These are phyloP conservation scores for Geranium rotundifolium DNA, from an alignment of 345 rosid species.

Conservation along the genomic window DNA sequence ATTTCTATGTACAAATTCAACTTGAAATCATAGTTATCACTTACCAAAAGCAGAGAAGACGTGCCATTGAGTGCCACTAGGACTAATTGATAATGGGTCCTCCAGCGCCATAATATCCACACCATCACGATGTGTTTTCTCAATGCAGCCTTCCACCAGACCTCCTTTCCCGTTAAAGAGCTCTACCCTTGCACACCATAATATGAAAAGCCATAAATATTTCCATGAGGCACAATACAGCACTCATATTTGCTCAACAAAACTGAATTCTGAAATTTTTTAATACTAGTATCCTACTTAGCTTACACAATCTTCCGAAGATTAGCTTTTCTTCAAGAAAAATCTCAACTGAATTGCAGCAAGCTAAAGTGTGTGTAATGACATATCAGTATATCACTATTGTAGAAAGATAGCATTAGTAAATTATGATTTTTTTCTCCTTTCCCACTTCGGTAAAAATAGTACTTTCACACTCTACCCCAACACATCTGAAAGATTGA, in stretches of 20 bases:
- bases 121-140: constrained; percentile 46
- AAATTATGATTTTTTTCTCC: background rate
- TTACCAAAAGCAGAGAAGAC: constrained; percentile 86
- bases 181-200: constrained; percentile 54
- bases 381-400: background rate
- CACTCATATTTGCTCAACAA: background rate
- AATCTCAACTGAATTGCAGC: background rate
- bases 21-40: constrained; percentile 7
- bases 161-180: constrained; percentile 93
- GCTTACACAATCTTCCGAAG: background rate
- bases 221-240: background rate
- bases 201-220: constrained; percentile 2
- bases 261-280: background rate
- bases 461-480: background rate
- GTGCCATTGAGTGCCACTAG: constrained; percentile 54
- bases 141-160: constrained; percentile 54
- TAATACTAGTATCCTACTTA: background rate
- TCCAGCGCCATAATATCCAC: constrained; percentile 57
- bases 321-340: background rate
- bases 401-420: background rate
- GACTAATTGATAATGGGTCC: constrained; percentile 39
- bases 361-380: background rate
- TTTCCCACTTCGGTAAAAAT: background rate
- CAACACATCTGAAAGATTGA: background rate
- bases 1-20: background rate